phyloP scores from a whole-genome alignment of 306 rosid species.

The barrel medic (Medicago truncatula) region DNA sequence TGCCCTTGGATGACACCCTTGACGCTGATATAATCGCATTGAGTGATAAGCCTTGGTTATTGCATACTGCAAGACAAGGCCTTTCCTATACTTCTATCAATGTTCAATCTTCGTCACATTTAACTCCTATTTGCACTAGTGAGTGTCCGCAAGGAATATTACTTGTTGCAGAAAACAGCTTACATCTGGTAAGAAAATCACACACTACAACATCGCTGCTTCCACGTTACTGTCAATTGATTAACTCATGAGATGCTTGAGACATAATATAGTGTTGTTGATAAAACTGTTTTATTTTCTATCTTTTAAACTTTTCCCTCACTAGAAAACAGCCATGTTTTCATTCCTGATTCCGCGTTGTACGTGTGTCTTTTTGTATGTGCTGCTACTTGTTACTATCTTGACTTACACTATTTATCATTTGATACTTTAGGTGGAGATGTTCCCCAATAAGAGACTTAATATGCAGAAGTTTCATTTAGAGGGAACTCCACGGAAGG shows the following conservation, averaged over 20 bases:
- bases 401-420: slow-evolving; percentile 41
- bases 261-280: slow-evolving; percentile 2
- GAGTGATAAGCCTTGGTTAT: slow-evolving; percentile 91
- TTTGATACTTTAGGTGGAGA: slow-evolving; percentile 74
- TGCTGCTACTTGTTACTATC: slow-evolving; percentile 22
- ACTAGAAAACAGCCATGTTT: slow-evolving; percentile 6
- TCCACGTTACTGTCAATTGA: slow-evolving; percentile 24
- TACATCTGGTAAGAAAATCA: slow-evolving; percentile 76
- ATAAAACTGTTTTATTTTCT: slow-evolving; percentile 8
- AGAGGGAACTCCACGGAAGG: slow-evolving; percentile 96
- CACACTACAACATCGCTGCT: slow-evolving; percentile 2
- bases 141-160: slow-evolving; percentile 91
- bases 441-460: slow-evolving; percentile 88
- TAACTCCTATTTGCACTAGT: slow-evolving; percentile 78
- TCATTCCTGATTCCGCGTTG: slow-evolving; percentile 31
- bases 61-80: slow-evolving; percentile 89
- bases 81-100: slow-evolving; percentile 89
- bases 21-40: slow-evolving; percentile 83
- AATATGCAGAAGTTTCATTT: slow-evolving; percentile 91
- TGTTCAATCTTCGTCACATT: slow-evolving; percentile 84
- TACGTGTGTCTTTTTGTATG: slow-evolving; percentile 26
- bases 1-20: slow-evolving; percentile 77
- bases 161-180: slow-evolving; percentile 82
- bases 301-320: background rate
- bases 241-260: slow-evolving; percentile 16